A percentile compares a stretch with the other conserved stretches of the same genome.
Evolutionary conservation across 1,139 yeast genomes (phyloP).

Genomic region (Blastobotrys ciferrii): DNA sequence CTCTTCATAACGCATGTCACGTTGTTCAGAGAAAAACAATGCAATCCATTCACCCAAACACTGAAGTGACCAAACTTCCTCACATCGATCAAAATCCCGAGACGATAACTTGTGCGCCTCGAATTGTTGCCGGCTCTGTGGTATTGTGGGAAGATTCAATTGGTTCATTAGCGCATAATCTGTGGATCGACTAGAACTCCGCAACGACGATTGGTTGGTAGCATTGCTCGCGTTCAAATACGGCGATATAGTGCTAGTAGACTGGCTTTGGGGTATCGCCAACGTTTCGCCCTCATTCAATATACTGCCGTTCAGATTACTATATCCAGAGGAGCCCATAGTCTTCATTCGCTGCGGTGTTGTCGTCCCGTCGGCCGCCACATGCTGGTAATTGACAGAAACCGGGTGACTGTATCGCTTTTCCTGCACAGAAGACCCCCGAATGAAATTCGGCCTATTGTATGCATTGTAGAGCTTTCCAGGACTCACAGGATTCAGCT

Average conservation of each 20-base stretch:
- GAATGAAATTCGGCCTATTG: conserved; percentile 1
- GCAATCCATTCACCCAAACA: conserved; percentile 39
- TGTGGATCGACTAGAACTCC: conserved; percentile 28
- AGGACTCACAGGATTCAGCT: not conserved
- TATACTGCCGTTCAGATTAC: not conserved
- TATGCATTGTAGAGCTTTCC: not conserved
- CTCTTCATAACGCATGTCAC: conserved; percentile 46
- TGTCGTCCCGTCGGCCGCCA: not conserved
- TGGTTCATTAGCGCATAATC: conserved; percentile 31
- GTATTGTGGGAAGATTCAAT: conserved; percentile 36
- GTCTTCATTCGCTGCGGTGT: conserved; percentile 12
- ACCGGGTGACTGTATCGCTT: conserved; percentile 5
- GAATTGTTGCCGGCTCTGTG: conserved; percentile 37
- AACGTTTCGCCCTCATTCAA: not conserved
- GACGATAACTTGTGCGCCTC: conserved; percentile 43
- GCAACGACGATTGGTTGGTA: conserved; percentile 17
- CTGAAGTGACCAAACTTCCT: conserved; percentile 50
- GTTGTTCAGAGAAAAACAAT: conserved; percentile 26
- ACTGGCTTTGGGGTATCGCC: conserved; percentile 10
- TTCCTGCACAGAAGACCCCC: conserved; percentile 4
- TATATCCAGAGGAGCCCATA: not conserved
- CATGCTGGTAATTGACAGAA: not conserved
- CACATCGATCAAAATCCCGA: conserved; percentile 43
- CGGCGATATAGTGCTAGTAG: conserved; percentile 2
- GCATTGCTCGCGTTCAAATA: conserved; percentile 1